Evolutionary conservation across 805 yeast genomes (phyloP), one percentile per base, ranked within the genome.

Genomic region (Sungouiozyma intestinalis): DNA sequence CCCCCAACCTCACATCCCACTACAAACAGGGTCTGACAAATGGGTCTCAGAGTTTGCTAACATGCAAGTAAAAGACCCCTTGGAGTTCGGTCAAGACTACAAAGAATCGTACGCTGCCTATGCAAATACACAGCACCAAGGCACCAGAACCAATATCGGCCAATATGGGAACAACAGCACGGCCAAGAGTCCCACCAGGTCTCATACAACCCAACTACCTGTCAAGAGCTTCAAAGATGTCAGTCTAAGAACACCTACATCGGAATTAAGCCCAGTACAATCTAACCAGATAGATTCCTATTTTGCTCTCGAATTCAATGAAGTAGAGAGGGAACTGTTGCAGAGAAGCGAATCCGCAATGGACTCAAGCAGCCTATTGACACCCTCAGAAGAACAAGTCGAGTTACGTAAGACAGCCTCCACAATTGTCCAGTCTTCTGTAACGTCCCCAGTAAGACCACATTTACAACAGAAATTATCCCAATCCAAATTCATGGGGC

Each of bases 81-180:
- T 54, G 40, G 63, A 58, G 44, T 57, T 57, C 36, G 48, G 54
- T 35, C 42, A 49, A 14, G 56, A 52, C 29, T 61, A 61, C 41
- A 57, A 57, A 41, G 47, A 38, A 16, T 37, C 53, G 33, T 61
- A 61, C 45, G 41, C 48, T 3, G 40, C 43, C 1, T 60, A 56
- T 44, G 58, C 52, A 38, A 36, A 20, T 11, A 31, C 31, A 24
- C 20, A 16, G 20, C 5, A 27, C 31, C 4, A 20, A 15, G 31
- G 29, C 3, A 40, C 45, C 20, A 44, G 39, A 6, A 42, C 38
- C 14, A 31, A 15, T 16, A 18, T 17, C 20, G 14, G 35, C 17
- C 36, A 16, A 6, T 21, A 3, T 16, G 18, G 15, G 13, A 35
- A 16, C 17, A 40, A 24, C 16, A 40, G 3, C 24, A 18, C 15